Evolutionary conservation across 768 basidiomycete species (phyloP).

Genomic region (Tulasnella sp.): DNA sequence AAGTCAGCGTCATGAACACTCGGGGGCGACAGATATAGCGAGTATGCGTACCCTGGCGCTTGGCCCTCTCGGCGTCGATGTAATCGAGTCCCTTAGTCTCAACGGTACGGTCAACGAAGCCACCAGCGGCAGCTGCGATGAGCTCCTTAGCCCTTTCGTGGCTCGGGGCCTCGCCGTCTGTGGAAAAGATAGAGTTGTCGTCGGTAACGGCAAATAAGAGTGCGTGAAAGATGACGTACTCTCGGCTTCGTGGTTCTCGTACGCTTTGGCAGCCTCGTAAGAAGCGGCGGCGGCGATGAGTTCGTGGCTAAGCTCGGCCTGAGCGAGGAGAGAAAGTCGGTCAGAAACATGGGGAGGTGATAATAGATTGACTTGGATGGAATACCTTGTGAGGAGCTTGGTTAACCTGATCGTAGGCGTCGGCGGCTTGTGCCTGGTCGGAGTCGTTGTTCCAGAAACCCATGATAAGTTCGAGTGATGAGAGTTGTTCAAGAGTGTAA

Average conservation of each 20-base stretch:
- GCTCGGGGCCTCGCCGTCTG: background rate
- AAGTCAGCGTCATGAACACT: background rate
- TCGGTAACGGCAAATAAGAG: background rate
- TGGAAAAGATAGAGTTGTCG: background rate
- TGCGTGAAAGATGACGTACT: background rate
- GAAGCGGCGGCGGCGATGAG: slow-evolving; percentile 12
- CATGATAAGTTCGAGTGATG: too few species aligned
- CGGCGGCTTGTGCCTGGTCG: background rate
- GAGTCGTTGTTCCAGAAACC: slow-evolving; percentile 1
- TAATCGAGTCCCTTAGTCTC: slow-evolving; percentile 12
- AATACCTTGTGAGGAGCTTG: background rate
- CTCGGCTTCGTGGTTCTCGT: slow-evolving; percentile 7
- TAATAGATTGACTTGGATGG: background rate
- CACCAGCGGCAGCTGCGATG: slow-evolving; percentile 3
- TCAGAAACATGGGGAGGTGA: too few species aligned
- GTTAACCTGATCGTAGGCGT: slow-evolving; percentile 1
- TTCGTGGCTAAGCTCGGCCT: slow-evolving; percentile 13
- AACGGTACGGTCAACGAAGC: slow-evolving; percentile 11
- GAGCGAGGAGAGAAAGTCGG: background rate
- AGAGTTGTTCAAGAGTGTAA: background rate
- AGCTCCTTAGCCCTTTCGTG: slow-evolving; percentile 12
- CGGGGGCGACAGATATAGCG: background rate
- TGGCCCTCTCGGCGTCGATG: slow-evolving; percentile 12
- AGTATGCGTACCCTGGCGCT: slow-evolving; percentile 9
- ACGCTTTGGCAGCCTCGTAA: slow-evolving; percentile 13